These are phyloP conservation scores for Jackrogersella multiformis DNA, from an alignment of 495 filamentous ascomycete species.

Conservation along the genomic window DNA sequence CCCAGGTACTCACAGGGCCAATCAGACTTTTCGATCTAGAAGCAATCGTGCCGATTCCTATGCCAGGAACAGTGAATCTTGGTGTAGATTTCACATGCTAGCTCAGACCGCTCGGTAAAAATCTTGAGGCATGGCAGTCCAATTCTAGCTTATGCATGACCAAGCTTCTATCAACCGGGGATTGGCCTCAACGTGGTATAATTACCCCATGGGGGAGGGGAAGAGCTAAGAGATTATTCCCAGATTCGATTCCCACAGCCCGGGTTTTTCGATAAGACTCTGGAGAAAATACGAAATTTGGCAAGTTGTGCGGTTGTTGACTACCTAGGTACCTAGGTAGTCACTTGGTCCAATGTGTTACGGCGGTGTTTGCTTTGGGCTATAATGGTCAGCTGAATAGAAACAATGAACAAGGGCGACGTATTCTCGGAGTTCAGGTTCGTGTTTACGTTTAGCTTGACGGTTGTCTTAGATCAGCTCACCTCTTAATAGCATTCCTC, in stretches of 20 bases:
- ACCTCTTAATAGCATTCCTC: neutral
- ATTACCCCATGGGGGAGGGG: constrained; percentile 24
- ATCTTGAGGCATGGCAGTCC: constrained; percentile 21
- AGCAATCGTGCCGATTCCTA: constrained; percentile 14
- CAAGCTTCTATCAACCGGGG: constrained; percentile 19
- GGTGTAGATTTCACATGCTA: constrained; percentile 29
- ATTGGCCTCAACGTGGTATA: constrained; percentile 15
- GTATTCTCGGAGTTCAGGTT: neutral
- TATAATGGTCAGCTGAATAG: constrained; percentile 22
- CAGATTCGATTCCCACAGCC: constrained; percentile 14
- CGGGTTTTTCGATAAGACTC: constrained; percentile 10
- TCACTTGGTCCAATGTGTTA: neutral
- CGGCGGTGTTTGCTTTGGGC: neutral
- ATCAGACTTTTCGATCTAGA: constrained; percentile 13
- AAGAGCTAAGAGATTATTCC: constrained; percentile 10
- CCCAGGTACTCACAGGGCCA: neutral
- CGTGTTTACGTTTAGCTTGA: neutral
- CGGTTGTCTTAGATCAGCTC: constrained; percentile 6
- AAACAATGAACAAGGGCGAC: neutral
- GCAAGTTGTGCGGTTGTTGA: constrained; percentile 13
- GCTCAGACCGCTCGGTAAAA: neutral
- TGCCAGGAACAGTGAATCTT: constrained; percentile 21
- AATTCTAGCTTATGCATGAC: constrained; percentile 25
- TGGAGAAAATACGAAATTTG: constrained; percentile 24
- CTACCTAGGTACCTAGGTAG: too few relatives aligned